Base-by-base conservation (phyloP, 495 filamentous ascomycete genomes). In the Penicillium chermesinum region DNA sequence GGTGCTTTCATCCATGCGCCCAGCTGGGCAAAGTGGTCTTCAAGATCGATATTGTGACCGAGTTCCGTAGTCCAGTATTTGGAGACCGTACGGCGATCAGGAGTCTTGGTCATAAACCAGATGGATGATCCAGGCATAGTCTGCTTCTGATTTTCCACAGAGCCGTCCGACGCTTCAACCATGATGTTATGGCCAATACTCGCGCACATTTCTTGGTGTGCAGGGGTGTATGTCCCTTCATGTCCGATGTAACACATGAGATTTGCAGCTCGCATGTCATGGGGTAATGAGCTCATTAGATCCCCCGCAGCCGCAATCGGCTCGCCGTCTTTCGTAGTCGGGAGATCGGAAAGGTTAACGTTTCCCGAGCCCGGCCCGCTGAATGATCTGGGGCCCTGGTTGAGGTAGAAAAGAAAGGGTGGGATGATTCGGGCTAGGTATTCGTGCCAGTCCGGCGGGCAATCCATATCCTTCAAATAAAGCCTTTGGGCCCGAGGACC, bases 181-280 rank as follows among this genome's bases (percentile, higher is more conserved):
- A 98, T 98, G 43, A 98, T 85, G 59, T 98, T 98, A 42, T 98
- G 93, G 0, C 93, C 91, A 30, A 98, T 73, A 48, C 84, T 93
- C 13, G 87, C 93, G 67, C 91, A 98, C 93, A 98, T 98, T 61
- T 98, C 93, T 59, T 89, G 84, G 64, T 98, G 93, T 13, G 89
- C 86, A 43, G 93, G 91, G 0, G 93, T 98, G 59, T 94, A 98
- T 2, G 93, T 98, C 0, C 93, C 93, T 69, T 98, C 93, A 56
- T 96, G 93, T 2, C 93, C 93, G 53, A 96, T 85, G 61, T 98
- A 98, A 67, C 91, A 96, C 91, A 96, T 96, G 59, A 98, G 75
- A 48, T 98, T 98, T 50, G 94, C 85, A 6, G 93, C 93, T 15
- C 89, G 80, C 86, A 95, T 93, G 16, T 82, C 71, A 10, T 75